Base-by-base conservation (phyloP, 2,329 filamentous ascomycete species). In the Ophiosphaerella herpotricha region DNA sequence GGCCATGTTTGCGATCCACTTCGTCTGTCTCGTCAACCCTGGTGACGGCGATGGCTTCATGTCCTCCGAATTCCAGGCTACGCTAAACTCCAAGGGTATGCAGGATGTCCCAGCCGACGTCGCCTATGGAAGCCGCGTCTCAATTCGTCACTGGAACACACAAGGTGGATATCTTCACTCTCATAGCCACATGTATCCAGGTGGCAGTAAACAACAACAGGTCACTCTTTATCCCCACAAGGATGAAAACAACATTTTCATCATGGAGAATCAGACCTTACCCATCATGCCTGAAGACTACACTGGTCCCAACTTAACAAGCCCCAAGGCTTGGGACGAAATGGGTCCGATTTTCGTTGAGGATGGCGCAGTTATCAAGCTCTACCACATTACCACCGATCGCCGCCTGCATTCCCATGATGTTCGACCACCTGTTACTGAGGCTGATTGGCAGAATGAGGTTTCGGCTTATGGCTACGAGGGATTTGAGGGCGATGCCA, bases 31-130 rank as follows among this genome's bases (percentile, higher is more conserved):
- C 36, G 84, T 88, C 52, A 99, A 99, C 77, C 94, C 94, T 24
- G 94, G 94, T 52, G 94, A 99, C 44, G 94, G 94, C 46, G 94
- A 99, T 74, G 94, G 94, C 47, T 99, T 99, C 80, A 99, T 99
- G 94, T 97, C 92, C 70, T 96, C 93, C 47, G 94, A 99, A 71
- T 99, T 99, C 80, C 94, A 99, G 78, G 89, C 94, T 29, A 97
- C 94, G 2, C 81, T 99, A 60, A 99, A 97, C 78, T 92, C 86
- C 67, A 99, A 97, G 80, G 87, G 85, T 45, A 99, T 99, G 94
- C 87, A 91, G 71, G 91, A 96, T 74, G 91, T 96, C 5, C 88
- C 94, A 2, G 94, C 90, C 26, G 92, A 99, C 75, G 88, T 99
- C 50, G 87, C 89, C 24, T 88, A 94, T 66, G 94, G 94, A 52